Percentiles rank a stretch among this genome's conserved stretches.
phyloP scores from a whole-genome alignment of 2,329 filamentous ascomycete genomes.

The Cladophialophora yegresii region DNA sequence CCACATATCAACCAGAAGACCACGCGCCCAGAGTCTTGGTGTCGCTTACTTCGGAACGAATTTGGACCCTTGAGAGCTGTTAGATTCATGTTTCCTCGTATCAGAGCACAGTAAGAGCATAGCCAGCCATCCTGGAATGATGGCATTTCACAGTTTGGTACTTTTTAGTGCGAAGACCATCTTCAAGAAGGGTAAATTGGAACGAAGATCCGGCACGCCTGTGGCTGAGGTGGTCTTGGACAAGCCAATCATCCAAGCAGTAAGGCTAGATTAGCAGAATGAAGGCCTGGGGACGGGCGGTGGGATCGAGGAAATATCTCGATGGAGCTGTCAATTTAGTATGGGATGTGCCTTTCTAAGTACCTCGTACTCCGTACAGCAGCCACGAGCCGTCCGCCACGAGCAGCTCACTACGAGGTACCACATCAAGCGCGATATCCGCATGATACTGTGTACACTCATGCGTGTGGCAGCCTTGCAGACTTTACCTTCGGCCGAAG shows the following conservation, averaged over 20 bases:
- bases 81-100: not conserved
- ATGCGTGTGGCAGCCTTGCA: not conserved
- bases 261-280: not conserved
- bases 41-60: slow-evolving; percentile 1
- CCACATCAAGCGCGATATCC: not conserved
- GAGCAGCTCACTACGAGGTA: not conserved
- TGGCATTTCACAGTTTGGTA: slow-evolving; percentile 16
- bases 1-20: slow-evolving; percentile 17
- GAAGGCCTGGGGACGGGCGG: not conserved
- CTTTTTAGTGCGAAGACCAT: not conserved
- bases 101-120: slow-evolving; percentile 1
- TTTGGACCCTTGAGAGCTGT: slow-evolving; percentile 6
- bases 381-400: too few species aligned
- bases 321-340: not conserved
- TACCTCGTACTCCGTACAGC: too few species aligned
- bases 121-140: slow-evolving; percentile 15
- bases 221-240: slow-evolving; percentile 10
- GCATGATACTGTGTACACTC: not conserved
- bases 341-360: not conserved
- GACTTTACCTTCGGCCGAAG: not conserved
- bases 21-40: slow-evolving; percentile 8
- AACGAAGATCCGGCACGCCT: slow-evolving; percentile 9
- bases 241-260: not conserved
- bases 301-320: not conserved
- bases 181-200: not conserved